Conservation (phyloP, 352 stramenopile genomes). For the Pythium dissotocum region DNA sequence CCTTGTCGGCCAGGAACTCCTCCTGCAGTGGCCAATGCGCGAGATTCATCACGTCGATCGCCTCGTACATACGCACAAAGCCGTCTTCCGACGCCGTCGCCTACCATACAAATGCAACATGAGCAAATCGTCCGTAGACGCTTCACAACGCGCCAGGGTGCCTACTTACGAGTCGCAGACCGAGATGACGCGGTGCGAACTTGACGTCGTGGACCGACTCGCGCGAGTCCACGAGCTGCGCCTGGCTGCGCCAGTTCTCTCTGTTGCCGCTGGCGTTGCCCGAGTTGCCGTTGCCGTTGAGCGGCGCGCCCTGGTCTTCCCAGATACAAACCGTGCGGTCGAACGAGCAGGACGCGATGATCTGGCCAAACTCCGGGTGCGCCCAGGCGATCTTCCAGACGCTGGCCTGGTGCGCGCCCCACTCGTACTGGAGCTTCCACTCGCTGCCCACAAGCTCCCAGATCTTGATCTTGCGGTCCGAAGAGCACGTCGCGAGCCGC, state of each 20-base stretch:
- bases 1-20: slow-evolving; percentile 80
- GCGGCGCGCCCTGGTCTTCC: slow-evolving; percentile 88
- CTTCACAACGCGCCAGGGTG: not conserved
- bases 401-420: slow-evolving; percentile 87
- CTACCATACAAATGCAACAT: slow-evolving; percentile 28
- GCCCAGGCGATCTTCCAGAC: slow-evolving; percentile 95
- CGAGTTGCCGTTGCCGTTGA: slow-evolving; percentile 31
- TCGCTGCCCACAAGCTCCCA: slow-evolving; percentile 85
- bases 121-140: slow-evolving; percentile 3
- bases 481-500: slow-evolving; percentile 89
- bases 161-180: slow-evolving; percentile 76
- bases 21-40: slow-evolving; percentile 93
- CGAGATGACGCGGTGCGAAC: slow-evolving; percentile 93
- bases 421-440: slow-evolving; percentile 89
- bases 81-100: slow-evolving; percentile 94
- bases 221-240: slow-evolving; percentile 89
- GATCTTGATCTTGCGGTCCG: slow-evolving; percentile 92
- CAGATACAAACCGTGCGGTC: slow-evolving; percentile 94
- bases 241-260: slow-evolving; percentile 82
- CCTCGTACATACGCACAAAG: slow-evolving; percentile 95
- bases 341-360: slow-evolving; percentile 93
- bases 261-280: slow-evolving; percentile 28
- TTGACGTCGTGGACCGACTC: slow-evolving; percentile 95
- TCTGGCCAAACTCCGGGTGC: slow-evolving; percentile 95
- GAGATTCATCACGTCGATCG: slow-evolving; percentile 95